Evolutionary conservation across 169 alveolate genomes (phyloP), one percentile per base, ranked within the genome.

Genomic region (Cryptosporidium parvum): DNA sequence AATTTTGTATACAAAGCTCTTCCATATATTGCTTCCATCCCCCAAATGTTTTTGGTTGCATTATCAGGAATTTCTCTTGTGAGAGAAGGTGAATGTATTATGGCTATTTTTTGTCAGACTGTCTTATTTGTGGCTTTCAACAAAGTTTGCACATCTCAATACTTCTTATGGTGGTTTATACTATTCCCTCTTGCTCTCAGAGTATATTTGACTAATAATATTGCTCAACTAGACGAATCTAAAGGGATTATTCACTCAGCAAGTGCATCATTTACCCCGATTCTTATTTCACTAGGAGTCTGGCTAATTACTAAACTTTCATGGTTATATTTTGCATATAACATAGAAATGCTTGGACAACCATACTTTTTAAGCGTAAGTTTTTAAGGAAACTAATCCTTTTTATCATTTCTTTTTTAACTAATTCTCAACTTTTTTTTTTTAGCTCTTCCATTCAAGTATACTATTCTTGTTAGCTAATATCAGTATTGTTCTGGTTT

Each of bases 111-210:
- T 53, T 86, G 93, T 12, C 94, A 96, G 94, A 98, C 99, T 31
- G 91, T 95, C 59, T 91, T 95, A 18, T 98, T 98, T 85, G 99
- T 98, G 39, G 97, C 97, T 37, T 96, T 96, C 93, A 98, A 98
- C 93, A 98, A 97, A 94, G 99, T 98, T 5, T 94, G 96, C 68
- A 98, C 99, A 12, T 97, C 98, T 23, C 97, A 97, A 93, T 97
- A 97, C 91, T 96, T 95, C 87, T 85, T 96, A 31, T 97, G 99
- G 98, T 97, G 95, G 91, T 84, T 94, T 56, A 93, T 95, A 14
- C 91, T 96, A 33, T 61, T 95, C 26, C 98, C 98, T 21, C 72
- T 97, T 33, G 93, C 96, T 7, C 93, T 93, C 26, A 62, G 73
- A 42, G 75, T 80, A 7, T 80, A 80, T 14, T 80, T 85, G 18